phyloP scores from a whole-genome alignment of 2,329 filamentous ascomycete species.

The Phyllosticta capitalensis region DNA sequence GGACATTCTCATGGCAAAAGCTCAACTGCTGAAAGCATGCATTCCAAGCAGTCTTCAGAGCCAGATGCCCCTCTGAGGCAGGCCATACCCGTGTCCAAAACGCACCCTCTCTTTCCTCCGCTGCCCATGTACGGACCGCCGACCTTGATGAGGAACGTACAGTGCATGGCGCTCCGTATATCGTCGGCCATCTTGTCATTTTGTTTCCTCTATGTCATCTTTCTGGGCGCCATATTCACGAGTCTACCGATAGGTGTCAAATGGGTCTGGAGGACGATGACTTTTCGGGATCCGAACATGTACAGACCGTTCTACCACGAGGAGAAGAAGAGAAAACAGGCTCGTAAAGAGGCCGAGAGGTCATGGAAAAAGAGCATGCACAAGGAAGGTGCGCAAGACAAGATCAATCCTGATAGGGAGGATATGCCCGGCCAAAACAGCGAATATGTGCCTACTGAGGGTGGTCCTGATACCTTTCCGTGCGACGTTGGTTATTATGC shows the following conservation, averaged over 20 bases:
- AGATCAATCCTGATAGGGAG: constrained; percentile 13
- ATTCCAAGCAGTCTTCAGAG: constrained; percentile 31
- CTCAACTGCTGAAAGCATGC: constrained; percentile 13
- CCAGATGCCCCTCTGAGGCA: constrained; percentile 36
- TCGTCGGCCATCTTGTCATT: constrained; percentile 70
- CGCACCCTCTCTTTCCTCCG: constrained; percentile 75
- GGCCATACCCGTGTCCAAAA: constrained; percentile 53
- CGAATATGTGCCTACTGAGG: constrained; percentile 64
- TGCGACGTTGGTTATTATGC: constrained; percentile 83
- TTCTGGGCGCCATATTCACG: constrained; percentile 63
- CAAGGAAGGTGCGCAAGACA: constrained; percentile 29
- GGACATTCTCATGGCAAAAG: constrained; percentile 30
- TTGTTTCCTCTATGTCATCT: constrained; percentile 65
- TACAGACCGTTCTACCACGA: constrained; percentile 63
- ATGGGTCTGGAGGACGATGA: constrained; percentile 45
- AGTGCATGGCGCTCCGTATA: constrained; percentile 55
- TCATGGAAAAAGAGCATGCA: constrained; percentile 48
- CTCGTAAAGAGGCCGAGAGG: constrained; percentile 48
- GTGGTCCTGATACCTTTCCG: constrained; percentile 66
- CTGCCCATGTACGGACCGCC: constrained; percentile 74
- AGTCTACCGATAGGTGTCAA: constrained; percentile 47
- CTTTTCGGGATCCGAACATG: constrained; percentile 50
- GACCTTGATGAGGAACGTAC: constrained; percentile 52
- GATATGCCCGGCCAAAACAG: constrained; percentile 30
- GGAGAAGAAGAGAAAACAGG: constrained; percentile 51